Evolutionary conservation across 129 eudicot species (phyloP), one percentile per base, ranked within the genome.

Genomic region (Helianthus annuus): DNA sequence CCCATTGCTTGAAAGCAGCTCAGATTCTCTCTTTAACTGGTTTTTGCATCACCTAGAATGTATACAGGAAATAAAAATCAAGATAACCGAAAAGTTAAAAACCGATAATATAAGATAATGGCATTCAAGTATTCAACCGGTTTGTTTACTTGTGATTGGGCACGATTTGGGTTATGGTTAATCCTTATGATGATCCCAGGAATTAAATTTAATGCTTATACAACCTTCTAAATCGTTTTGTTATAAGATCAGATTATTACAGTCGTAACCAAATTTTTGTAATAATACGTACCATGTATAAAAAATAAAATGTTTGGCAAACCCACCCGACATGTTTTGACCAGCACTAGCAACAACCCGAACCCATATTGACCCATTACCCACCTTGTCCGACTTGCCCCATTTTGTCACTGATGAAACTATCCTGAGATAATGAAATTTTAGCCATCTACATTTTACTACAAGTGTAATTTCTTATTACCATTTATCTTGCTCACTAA

Each of bases 1-100:
- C 66, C 27, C 58, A 36, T 55, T 36, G 66, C 64, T 29, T 29
- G 51, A 13, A 27, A 12, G 52, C 34, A 62, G 62, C 64, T 73
- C 15, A 29, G 45, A 48, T 48, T 6, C 51, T 61, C 39, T 46
- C 32, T 10, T 46, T 61, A 48, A 48, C 32, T 1, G 1, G 48
- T 45, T 10, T 29, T 56, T 19, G 10, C 3, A 14, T 24, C 57
- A 45, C 76, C 66, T 72, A 58, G 11, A 54, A 38, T 6, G 64
- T 38, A 70, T 53, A 19, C 48, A 70, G 39, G 6, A 54, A 24
- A 34, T 13, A 59, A 59, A 19, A 1, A 44, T 32, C 44, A 58
- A 3, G 27, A 42, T 53, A 17, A 63, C 48, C 17, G 27, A 40
- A 15, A 14, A n/a, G 16, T 40, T 15, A 3, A 64, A 4, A 39